Evolutionary conservation across 129 eudicot species (phyloP).

Genomic region (Flaveria sonorensis): DNA sequence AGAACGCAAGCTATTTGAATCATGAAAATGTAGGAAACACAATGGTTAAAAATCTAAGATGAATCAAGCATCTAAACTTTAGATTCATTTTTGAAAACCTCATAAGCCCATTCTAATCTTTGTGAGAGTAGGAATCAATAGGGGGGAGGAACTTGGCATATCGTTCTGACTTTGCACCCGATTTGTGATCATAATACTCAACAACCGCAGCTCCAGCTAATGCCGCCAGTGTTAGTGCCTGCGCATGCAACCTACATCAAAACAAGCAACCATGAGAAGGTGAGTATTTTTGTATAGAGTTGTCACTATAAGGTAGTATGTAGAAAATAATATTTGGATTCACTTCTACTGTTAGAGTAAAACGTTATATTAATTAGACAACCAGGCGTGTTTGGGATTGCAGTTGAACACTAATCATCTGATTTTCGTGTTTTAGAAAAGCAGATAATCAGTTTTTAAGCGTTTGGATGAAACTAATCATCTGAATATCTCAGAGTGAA

Average conservation of each 20-base stretch:
- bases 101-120: slow-evolving; percentile 35
- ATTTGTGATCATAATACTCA: slow-evolving; percentile 73
- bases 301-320: not conserved
- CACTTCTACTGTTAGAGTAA: no score
- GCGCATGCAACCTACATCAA: slow-evolving; percentile 73
- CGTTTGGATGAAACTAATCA: not conserved
- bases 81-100: no score
- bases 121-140: slow-evolving; percentile 48
- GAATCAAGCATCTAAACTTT: no score
- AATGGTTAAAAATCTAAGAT: no score
- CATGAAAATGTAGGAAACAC: no score
- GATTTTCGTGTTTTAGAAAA: no score
- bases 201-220: slow-evolving; percentile 84
- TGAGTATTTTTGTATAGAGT: not conserved
- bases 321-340: not conserved
- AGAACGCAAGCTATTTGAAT: no score
- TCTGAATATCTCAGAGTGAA: not conserved
- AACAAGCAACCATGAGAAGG: not conserved
- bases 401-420: no score
- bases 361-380: not conserved
- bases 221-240: slow-evolving; percentile 89
- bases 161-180: slow-evolving; percentile 51
- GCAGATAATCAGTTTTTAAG: not conserved
- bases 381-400: no score
- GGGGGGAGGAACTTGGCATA: slow-evolving; percentile 63